Evolutionary conservation across 139 green algal genomes (phyloP).

Genomic region (Chlorella sorokiniana): DNA sequence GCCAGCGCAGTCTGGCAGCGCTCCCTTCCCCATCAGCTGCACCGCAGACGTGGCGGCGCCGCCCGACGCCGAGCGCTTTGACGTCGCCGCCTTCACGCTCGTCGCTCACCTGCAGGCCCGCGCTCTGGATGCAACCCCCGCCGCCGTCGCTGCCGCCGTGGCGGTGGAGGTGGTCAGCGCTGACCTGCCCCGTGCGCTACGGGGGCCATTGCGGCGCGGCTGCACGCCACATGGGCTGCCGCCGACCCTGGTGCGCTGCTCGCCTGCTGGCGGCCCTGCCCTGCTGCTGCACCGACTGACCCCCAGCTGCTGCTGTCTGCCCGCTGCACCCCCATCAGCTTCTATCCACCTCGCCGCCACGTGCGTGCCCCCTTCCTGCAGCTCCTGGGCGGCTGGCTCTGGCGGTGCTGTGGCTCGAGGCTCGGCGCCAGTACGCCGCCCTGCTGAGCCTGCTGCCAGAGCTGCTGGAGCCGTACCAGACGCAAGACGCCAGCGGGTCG

Average conservation of each 20-base stretch:
- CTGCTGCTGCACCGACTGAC: neutral
- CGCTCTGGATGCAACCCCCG: neutral
- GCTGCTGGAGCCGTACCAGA: conserved; percentile 32
- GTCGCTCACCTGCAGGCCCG: neutral
- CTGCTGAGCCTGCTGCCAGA: conserved; percentile 33
- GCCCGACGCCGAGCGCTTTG: conserved; percentile 2
- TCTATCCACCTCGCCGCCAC: neutral
- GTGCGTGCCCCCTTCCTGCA: neutral
- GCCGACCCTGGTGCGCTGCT: neutral
- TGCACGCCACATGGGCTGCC: neutral
- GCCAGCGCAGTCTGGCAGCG: neutral
- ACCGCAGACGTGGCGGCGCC: neutral
- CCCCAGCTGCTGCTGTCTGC: too few species aligned
- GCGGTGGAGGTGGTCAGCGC: neutral
- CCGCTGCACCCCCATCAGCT: neutral
- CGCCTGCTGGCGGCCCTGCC: too few species aligned
- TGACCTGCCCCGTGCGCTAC: conserved; percentile 11
- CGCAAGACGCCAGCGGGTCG: conserved; percentile 4
- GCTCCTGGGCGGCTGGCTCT: conserved; percentile 7
- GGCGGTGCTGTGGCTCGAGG: neutral
- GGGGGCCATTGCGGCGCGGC: neutral
- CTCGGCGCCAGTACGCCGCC: neutral
- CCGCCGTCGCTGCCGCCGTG: neutral
- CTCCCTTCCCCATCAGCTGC: conserved; percentile 32
- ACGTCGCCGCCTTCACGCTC: conserved; percentile 10